Percentiles rank a stretch among this genome's conserved stretches.
phyloP scores from a whole-genome alignment of 371 early-diverging fungal genomes.

The Dinochytrium kinnereticum region DNA sequence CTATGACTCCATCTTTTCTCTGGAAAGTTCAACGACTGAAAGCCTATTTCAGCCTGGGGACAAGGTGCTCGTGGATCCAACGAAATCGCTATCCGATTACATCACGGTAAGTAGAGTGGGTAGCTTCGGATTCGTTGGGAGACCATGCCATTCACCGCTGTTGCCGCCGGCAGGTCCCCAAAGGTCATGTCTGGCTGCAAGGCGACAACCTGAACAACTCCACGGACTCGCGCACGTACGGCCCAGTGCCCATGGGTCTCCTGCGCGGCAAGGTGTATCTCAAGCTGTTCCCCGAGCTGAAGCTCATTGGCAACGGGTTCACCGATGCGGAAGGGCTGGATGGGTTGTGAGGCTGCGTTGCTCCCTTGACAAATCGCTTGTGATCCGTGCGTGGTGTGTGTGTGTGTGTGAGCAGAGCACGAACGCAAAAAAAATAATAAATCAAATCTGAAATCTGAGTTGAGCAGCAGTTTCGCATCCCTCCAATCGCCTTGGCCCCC shows the following conservation, averaged over 20 bases:
- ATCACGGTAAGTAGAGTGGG: slow-evolving; percentile 35
- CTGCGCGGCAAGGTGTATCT: slow-evolving; percentile 73
- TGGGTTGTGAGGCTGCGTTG: too few species aligned
- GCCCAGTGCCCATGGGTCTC: slow-evolving; percentile 83
- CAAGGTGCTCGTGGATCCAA: slow-evolving; percentile 69
- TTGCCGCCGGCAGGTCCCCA: slow-evolving; percentile 34
- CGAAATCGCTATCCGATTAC: slow-evolving; percentile 1
- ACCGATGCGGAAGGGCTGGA: background rate
- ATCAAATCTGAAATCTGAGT: too few species aligned
- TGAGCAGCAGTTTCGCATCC: too few species aligned
- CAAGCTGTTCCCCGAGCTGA: slow-evolving; percentile 48
- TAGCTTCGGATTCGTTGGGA: too few species aligned
- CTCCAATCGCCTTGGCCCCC: too few species aligned
- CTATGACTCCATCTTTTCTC: background rate
- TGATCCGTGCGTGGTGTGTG: too few species aligned
- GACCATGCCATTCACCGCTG: background rate
- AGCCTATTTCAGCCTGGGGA: slow-evolving; percentile 67
- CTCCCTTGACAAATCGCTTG: too few species aligned
- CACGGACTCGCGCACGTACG: slow-evolving; percentile 81
- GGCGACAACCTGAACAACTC: slow-evolving; percentile 86
- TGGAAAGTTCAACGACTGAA: background rate
- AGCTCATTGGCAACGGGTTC: slow-evolving; percentile 1
- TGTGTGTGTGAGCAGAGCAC: too few species aligned
- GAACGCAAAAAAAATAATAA: too few species aligned
- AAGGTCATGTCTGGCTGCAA: slow-evolving; percentile 61